A percentile compares a stretch with the other conserved stretches of the same genome.
Evolutionary conservation across 192 early-diverging fungal species (phyloP).

Genomic region (Phlyctochytrium arcticum): DNA sequence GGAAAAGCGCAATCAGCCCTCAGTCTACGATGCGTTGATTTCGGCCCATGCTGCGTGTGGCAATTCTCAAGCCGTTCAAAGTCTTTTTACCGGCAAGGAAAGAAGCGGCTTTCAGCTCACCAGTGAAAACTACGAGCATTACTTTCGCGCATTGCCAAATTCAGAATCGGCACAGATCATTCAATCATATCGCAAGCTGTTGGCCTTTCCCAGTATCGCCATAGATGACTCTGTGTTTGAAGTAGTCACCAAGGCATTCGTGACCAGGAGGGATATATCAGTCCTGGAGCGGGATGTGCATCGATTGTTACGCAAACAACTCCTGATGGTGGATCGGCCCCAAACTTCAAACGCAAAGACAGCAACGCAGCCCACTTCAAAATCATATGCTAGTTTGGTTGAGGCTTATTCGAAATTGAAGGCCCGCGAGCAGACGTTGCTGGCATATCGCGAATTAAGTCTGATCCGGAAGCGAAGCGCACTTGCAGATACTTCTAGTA

Average conservation of each 20-base stretch:
- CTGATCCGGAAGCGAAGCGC: background rate
- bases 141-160: background rate
- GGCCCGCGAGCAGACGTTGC: background rate
- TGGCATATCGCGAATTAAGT: constrained; percentile 6
- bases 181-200: no score
- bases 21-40: background rate
- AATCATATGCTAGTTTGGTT: background rate
- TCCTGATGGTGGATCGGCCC: no score
- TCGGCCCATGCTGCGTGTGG: constrained; percentile 12
- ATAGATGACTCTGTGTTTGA: no score
- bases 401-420: constrained; percentile 4
- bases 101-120: background rate
- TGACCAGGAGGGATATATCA: no score
- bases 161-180: no score
- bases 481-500: background rate
- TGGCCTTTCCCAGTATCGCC: no score
- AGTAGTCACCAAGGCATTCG: no score
- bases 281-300: no score
- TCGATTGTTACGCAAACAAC: no score
- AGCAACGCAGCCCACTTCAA: no score
- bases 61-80: constrained; percentile 11
- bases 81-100: constrained; percentile 2
- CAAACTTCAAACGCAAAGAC: no score
- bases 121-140: background rate
- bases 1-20: background rate